Evolutionary conservation across 129 eudicot genomes (phyloP), one percentile per base, ranked within the genome.

Genomic region (Kitagawia praeruptora): DNA sequence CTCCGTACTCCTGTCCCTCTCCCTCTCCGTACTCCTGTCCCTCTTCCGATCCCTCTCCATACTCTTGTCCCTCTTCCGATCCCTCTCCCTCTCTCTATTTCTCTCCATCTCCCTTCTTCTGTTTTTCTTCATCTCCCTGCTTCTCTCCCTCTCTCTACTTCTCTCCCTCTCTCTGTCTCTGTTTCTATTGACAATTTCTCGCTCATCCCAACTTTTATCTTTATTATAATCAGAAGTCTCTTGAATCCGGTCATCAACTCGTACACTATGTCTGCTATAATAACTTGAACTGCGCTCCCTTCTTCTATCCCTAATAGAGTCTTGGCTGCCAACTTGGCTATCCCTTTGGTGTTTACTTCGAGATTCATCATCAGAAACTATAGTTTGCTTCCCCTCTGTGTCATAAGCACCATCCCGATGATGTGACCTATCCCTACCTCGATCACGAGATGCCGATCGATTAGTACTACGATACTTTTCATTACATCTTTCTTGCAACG

Each of bases 231-330:
- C 40, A 3, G 40, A 66, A 66, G 71, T 66, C 71, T 66, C 71
- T 27, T 31, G 40, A 66, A 66, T 31, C 1, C 13, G 19, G 34
- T 27, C 39, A 12, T 78, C 85, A 6, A 18, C 58, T 72, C 81
- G 76, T 48, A 75, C 78, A 40, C 74, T 19, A 77, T 81, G 76
- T 58, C 85, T 81, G 83, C 80, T 49, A 46, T 28, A n/a, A 61
- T 61, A 58, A 41, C 81, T 77, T 48, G 85, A 85, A 75, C 86
- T 84, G 44, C 76, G 82, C 63, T 85, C 91, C 74, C 85, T 85
- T 82, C 80, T 84, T 75, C n/a, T 87, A 46, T 82, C 85, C 78
- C 75, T 74, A 8, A 28, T 15, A 6, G 4, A 38, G 38, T 85
- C 89, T 80, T 82, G 56, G 77, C 83, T 78, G 49, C 77, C 75